Evolutionary conservation across 164 flowering plant species (phyloP).

Genomic region (Echeveria elegans): DNA sequence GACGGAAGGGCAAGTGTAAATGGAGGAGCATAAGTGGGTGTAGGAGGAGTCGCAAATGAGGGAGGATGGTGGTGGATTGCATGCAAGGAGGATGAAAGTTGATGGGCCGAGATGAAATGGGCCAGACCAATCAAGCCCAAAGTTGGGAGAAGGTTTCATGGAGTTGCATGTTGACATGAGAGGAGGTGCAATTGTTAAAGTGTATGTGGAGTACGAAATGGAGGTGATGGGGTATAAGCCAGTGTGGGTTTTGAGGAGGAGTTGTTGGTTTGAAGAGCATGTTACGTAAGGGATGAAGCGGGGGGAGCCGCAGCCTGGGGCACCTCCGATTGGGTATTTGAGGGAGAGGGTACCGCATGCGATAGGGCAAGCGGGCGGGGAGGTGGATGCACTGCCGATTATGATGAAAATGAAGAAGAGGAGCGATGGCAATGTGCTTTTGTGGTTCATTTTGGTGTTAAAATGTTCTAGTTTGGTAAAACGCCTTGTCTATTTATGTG

Average conservation of each 20-base stretch:
- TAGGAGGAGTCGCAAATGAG: conserved; percentile 33
- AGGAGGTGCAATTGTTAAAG: conserved; percentile 34
- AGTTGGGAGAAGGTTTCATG: conserved; percentile 34
- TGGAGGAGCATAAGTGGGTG: conserved; percentile 29
- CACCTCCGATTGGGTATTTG: conserved; percentile 41
- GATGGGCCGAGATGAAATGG: conserved; percentile 46
- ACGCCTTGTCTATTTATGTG: background rate
- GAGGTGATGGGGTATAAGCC: conserved; percentile 42
- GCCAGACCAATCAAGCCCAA: conserved; percentile 49
- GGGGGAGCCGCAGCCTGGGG: conserved; percentile 47
- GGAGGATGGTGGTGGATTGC: conserved; percentile 28
- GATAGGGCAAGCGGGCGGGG: conserved; percentile 11
- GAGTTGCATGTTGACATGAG: conserved; percentile 43
- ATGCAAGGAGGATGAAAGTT: conserved; percentile 35
- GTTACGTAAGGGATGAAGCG: conserved; percentile 35
- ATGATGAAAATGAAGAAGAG: background rate
- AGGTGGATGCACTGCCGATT: background rate
- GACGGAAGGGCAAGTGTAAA: conserved; percentile 35
- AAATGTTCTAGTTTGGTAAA: background rate
- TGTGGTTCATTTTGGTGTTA: background rate
- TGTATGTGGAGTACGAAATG: conserved; percentile 32
- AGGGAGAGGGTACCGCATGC: conserved; percentile 32
- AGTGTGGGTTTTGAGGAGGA: conserved; percentile 41
- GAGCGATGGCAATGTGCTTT: background rate
- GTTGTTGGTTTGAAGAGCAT: conserved; percentile 28